Evolutionary conservation across 1,139 yeast species (phyloP).

Genomic region (Spencermartinsiella ligniputridi): DNA sequence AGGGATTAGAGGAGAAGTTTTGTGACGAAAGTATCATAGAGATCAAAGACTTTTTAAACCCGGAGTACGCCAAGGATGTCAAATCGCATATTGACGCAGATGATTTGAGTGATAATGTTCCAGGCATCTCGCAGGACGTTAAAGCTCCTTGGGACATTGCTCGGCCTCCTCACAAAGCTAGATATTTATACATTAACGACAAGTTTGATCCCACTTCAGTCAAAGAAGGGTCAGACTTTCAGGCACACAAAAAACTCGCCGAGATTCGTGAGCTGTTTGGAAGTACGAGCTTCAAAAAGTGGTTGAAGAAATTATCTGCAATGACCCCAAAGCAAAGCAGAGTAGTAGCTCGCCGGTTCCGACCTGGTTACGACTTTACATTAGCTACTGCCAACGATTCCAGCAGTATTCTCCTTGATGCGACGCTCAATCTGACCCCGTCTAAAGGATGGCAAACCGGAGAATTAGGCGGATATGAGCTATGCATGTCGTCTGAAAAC

Average conservation of each 20-base stretch:
- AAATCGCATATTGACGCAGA: constrained; percentile 41
- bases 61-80: constrained; percentile 47
- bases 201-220: constrained; percentile 10
- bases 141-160: constrained; percentile 82
- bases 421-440: constrained; percentile 75
- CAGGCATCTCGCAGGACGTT: constrained; percentile 54
- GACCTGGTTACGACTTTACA: constrained; percentile 94
- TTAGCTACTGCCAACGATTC: constrained; percentile 56
- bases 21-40: constrained; percentile 67
- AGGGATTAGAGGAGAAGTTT: constrained; percentile 48
- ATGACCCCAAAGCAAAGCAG: constrained; percentile 62
- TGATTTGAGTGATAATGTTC: constrained; percentile 50
- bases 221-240: constrained; percentile 8
- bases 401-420: constrained; percentile 44
- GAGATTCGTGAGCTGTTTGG: constrained; percentile 57
- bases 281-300: constrained; percentile 61
- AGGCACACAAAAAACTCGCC: constrained; percentile 37
- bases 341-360: constrained; percentile 71
- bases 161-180: constrained; percentile 88
- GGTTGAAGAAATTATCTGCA: constrained; percentile 64
- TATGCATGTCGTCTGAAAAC: constrained; percentile 50
- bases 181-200: constrained; percentile 70
- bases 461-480: constrained; percentile 89
- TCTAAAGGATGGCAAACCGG: constrained; percentile 81
- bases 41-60: constrained; percentile 57